Evolutionary conservation across 1,284 basidiomycete genomes (phyloP).

Genomic region (Puccinia brachypodii): DNA sequence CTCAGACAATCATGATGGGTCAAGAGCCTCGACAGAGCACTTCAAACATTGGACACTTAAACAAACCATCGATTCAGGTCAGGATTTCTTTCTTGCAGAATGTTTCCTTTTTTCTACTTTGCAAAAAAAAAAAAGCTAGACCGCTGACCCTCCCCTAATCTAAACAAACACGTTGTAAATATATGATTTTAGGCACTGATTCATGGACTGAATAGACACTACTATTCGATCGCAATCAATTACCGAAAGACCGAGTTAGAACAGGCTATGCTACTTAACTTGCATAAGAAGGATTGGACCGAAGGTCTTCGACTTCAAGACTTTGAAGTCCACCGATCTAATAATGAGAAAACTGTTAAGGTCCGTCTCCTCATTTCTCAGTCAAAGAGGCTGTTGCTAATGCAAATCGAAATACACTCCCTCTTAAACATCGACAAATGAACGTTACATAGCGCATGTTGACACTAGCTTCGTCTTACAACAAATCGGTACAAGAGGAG

Average conservation of each 20-base stretch:
- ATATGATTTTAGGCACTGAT: constrained; percentile 54
- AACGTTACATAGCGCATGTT: constrained; percentile 47
- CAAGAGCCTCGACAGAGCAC: constrained; percentile 97
- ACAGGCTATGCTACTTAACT: constrained; percentile 96
- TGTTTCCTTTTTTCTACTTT: background rate
- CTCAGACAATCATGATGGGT: constrained; percentile 75
- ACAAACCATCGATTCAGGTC: constrained; percentile 94
- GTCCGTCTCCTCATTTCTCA: constrained; percentile 58
- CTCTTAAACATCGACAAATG: background rate
- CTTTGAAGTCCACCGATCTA: constrained; percentile 78
- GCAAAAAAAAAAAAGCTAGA: background rate
- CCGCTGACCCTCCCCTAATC: background rate
- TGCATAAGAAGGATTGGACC: constrained; percentile 97
- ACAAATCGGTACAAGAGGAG: constrained; percentile 93
- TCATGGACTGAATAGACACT: constrained; percentile 91
- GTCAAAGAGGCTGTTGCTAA: background rate
- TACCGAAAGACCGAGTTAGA: constrained; percentile 96
- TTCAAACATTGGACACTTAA: constrained; percentile 96
- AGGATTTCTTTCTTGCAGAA: background rate
- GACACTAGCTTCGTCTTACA: constrained; percentile 82
- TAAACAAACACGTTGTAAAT: too few species aligned
- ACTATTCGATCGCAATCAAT: constrained; percentile 93
- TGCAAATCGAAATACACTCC: background rate
- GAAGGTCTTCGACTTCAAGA: constrained; percentile 87
- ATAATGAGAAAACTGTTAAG: constrained; percentile 87